phyloP scores from a whole-genome alignment of 805 yeast genomes.

The Yamadazyma sp. region DNA sequence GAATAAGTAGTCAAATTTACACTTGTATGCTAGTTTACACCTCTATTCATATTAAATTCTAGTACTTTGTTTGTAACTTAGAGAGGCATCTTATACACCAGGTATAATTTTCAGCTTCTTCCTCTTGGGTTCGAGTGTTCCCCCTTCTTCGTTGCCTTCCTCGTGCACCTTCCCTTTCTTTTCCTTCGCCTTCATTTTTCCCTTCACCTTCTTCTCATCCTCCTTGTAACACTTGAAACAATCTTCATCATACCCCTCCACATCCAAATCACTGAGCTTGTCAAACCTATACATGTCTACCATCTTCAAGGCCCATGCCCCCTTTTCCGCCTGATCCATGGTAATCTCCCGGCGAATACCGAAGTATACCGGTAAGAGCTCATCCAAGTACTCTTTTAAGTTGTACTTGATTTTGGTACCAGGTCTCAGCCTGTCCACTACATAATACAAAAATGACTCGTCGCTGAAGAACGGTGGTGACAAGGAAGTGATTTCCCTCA shows the following conservation, averaged over 20 bases:
- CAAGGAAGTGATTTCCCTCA: constrained; percentile 16
- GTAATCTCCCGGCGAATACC: constrained; percentile 4
- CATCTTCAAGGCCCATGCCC: constrained; percentile 40
- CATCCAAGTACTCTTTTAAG: constrained; percentile 41
- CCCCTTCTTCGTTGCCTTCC: too few species aligned
- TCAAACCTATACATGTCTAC: constrained; percentile 25
- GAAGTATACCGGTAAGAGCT: constrained; percentile 26
- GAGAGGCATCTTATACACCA: too few species aligned
- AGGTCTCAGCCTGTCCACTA: constrained; percentile 24
- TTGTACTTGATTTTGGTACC: constrained; percentile 40
- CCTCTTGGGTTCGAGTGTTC: too few species aligned
- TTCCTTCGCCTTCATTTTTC: background rate
- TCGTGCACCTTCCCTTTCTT: too few species aligned
- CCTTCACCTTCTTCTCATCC: background rate
- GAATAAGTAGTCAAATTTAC: too few species aligned
- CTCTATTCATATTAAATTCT: too few species aligned
- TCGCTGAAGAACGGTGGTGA: constrained; percentile 51
- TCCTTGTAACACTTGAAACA: too few species aligned
- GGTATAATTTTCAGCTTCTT: too few species aligned
- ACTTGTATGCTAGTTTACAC: background rate
- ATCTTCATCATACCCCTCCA: constrained; percentile 4
- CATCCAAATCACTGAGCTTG: constrained; percentile 22
- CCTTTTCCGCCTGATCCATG: constrained; percentile 27
- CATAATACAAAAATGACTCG: constrained; percentile 41
- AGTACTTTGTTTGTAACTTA: too few species aligned